These are phyloP conservation scores for Strobilomyces confusus DNA, from an alignment of 768 basidiomycete species.

Conservation along the genomic window DNA sequence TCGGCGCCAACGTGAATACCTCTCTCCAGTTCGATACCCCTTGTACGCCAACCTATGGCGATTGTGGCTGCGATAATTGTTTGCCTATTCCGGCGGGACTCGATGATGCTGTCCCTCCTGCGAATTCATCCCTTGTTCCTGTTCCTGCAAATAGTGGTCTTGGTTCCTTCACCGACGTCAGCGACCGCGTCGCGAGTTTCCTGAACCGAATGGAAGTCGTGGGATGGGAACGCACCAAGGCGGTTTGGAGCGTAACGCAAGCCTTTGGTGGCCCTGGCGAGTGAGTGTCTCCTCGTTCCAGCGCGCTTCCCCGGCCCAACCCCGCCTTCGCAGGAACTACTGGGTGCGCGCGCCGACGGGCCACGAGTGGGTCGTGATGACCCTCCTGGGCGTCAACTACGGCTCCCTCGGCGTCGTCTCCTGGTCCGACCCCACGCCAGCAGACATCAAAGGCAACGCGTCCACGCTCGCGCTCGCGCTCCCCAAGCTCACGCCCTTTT, in stretches of 20 bases:
- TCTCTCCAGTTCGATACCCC: slow-evolving; percentile 56
- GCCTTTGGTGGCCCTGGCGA: slow-evolving; percentile 54
- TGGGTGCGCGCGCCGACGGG: slow-evolving; percentile 66
- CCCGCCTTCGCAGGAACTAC: slow-evolving; percentile 33
- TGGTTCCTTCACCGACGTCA: slow-evolving; percentile 58
- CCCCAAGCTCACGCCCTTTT: slow-evolving; percentile 44
- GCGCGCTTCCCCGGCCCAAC: neutral
- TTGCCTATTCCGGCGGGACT: slow-evolving; percentile 39
- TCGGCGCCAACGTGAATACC: slow-evolving; percentile 58
- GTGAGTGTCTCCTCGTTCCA: slow-evolving; percentile 21
- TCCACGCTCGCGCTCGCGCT: slow-evolving; percentile 46
- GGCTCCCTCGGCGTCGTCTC: slow-evolving; percentile 51
- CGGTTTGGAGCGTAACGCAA: slow-evolving; percentile 77
- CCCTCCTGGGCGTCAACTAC: slow-evolving; percentile 66
- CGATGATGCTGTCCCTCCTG: slow-evolving; percentile 21
- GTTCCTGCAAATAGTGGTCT: slow-evolving; percentile 23
- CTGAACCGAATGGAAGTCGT: slow-evolving; percentile 49
- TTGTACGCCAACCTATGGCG: slow-evolving; percentile 63
- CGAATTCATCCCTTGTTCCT: slow-evolving; percentile 14
- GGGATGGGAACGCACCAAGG: slow-evolving; percentile 64
- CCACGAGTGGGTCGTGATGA: slow-evolving; percentile 61
- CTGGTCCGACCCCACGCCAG: slow-evolving; percentile 52
- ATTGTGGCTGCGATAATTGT: slow-evolving; percentile 73
- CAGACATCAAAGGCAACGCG: slow-evolving; percentile 51
- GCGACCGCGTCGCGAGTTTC: slow-evolving; percentile 63